These are phyloP conservation scores for Deinandra increscens DNA, from an alignment of 129 eudicot species.

Conservation along the genomic window DNA sequence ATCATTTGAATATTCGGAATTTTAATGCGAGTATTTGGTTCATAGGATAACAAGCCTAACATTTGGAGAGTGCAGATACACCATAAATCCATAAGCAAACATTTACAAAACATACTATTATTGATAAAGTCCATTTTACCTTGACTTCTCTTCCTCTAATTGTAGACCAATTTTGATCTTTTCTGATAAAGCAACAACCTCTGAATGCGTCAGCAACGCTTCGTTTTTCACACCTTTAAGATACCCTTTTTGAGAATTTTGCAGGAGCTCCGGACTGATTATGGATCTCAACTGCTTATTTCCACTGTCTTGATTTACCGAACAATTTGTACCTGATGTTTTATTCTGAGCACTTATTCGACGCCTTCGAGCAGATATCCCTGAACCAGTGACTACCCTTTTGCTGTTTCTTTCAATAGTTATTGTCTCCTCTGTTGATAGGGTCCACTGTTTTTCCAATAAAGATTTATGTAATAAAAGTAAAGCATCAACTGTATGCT, in stretches of 20 bases:
- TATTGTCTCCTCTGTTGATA: slow-evolving; percentile 48
- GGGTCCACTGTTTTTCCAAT: slow-evolving; percentile 87
- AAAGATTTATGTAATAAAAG: slow-evolving; percentile 82
- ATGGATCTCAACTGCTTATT: slow-evolving; percentile 37
- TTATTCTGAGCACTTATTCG: slow-evolving; percentile 57
- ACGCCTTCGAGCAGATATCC: slow-evolving; percentile 73
- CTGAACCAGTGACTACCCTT: slow-evolving; percentile 62
- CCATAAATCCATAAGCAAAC: slow-evolving; percentile 2
- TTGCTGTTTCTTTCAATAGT: slow-evolving; percentile 32
- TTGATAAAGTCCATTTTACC: slow-evolving; percentile 43
- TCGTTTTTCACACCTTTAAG: slow-evolving; percentile 68
- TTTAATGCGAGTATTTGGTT: slow-evolving; percentile 8
- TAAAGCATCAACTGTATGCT: slow-evolving; percentile 64
- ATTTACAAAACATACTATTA: background rate
- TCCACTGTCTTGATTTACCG: slow-evolving; percentile 28
- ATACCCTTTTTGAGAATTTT: slow-evolving; percentile 65
- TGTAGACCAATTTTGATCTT: slow-evolving; percentile 61
- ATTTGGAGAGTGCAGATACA: background rate
- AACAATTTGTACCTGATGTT: slow-evolving; percentile 27
- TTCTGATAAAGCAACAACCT: slow-evolving; percentile 76
- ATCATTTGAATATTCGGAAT: background rate
- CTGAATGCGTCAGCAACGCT: slow-evolving; percentile 66
- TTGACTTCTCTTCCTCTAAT: slow-evolving; percentile 67
- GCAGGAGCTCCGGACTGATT: slow-evolving; percentile 67
- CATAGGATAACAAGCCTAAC: background rate